A percentile compares a stretch with the other conserved stretches of the same genome.
Evolutionary conservation across 75 land plant genomes (phyloP).

Genomic region (Picea sitchensis): DNA sequence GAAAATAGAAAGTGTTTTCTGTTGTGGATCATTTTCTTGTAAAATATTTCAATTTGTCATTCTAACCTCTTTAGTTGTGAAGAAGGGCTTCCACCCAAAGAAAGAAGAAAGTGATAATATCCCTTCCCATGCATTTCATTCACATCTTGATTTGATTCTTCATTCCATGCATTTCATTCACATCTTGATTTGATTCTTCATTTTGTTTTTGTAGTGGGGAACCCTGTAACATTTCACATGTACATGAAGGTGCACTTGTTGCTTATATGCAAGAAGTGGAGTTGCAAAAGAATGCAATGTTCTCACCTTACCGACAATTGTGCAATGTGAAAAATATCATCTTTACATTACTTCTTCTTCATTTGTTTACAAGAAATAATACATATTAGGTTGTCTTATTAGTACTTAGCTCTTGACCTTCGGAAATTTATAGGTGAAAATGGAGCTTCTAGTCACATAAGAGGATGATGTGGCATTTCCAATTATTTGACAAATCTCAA

Average conservation of each 20-base stretch:
- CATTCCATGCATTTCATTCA: no score
- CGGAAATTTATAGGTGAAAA: conserved; percentile 19
- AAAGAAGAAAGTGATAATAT: no score
- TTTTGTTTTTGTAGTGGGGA: conserved; percentile 8
- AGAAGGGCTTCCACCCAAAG: no score
- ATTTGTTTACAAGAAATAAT: background rate
- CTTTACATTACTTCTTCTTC: background rate
- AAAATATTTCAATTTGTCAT: no score
- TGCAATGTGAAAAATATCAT: background rate
- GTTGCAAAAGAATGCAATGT: background rate
- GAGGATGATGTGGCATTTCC: conserved; percentile 47
- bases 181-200: no score
- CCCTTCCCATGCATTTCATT: no score
- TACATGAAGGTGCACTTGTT: conserved; percentile 1
- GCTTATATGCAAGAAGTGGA: background rate
- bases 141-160: no score
- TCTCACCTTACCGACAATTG: no score
- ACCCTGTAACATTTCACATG: background rate
- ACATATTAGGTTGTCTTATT: background rate
- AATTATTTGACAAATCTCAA: conserved; percentile 33
- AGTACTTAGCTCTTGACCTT: no score
- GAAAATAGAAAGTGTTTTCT: no score
- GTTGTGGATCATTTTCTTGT: no score
- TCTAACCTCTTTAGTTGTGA: no score
- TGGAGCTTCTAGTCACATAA: conserved; percentile 29